Percentiles rank a stretch among this genome's conserved stretches.
phyloP scores from a whole-genome alignment of 2,329 filamentous ascomycete species.

The Cercospora citrullina region DNA sequence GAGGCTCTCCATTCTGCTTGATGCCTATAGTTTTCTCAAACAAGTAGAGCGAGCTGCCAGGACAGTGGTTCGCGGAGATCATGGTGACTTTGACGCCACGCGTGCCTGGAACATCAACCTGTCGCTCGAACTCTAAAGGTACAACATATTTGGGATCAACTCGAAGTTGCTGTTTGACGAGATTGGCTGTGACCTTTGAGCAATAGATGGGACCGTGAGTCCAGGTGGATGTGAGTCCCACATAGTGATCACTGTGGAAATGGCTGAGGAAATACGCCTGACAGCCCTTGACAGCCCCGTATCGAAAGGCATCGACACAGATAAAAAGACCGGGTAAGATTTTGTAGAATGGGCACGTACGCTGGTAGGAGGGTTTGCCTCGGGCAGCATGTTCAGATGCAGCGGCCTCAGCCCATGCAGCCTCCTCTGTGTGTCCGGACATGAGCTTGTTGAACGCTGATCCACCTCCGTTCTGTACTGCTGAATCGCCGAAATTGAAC shows the following conservation, averaged over 20 bases:
- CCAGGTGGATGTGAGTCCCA: slow-evolving; percentile 86
- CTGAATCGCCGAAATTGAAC: slow-evolving; percentile 56
- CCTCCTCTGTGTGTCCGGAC: slow-evolving; percentile 85
- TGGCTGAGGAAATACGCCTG: slow-evolving; percentile 96
- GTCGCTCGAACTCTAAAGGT: slow-evolving; percentile 79
- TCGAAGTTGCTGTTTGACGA: slow-evolving; percentile 80
- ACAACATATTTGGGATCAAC: slow-evolving; percentile 86
- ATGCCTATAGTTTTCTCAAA: slow-evolving; percentile 76
- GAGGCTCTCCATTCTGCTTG: slow-evolving; percentile 54
- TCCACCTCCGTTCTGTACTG: slow-evolving; percentile 39
- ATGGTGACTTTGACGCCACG: slow-evolving; percentile 85
- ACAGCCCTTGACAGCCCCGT: slow-evolving; percentile 88
- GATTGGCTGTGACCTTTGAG: slow-evolving; percentile 85
- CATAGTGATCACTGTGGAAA: slow-evolving; percentile 97
- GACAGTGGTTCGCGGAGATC: slow-evolving; percentile 95
- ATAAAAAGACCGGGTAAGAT: slow-evolving; percentile 92
- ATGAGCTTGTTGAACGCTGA: slow-evolving; percentile 93
- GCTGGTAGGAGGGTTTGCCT: slow-evolving; percentile 81
- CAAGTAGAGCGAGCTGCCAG: slow-evolving; percentile 88
- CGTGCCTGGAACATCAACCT: slow-evolving; percentile 75
- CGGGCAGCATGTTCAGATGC: slow-evolving; percentile 74
- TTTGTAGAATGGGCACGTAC: slow-evolving; percentile 98
- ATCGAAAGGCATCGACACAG: slow-evolving; percentile 93
- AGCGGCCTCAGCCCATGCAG: slow-evolving; percentile 85
- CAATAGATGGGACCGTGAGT: slow-evolving; percentile 94